Evolutionary conservation across 163 green algal species (phyloP).

Genomic region (Scenedesmus sp.): DNA sequence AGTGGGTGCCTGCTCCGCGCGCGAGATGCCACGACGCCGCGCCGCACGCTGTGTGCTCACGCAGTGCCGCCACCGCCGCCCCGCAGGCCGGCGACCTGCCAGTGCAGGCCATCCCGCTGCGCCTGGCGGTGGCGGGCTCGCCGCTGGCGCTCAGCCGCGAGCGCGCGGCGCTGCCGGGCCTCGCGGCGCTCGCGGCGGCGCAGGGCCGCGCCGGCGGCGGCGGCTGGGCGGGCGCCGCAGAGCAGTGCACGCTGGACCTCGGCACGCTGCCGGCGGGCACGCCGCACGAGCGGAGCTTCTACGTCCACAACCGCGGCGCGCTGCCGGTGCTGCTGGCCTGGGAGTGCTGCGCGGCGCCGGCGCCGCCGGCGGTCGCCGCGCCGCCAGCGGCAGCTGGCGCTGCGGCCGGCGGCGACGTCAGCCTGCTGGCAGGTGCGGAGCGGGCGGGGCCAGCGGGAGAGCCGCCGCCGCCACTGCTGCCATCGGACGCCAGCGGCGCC

Average conservation of each 20-base stretch:
- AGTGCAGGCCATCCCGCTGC: conserved; percentile 59
- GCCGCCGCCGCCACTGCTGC: conserved; percentile 19
- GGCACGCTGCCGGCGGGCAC: background rate
- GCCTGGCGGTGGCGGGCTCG: conserved; percentile 64
- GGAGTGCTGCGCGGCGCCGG: background rate
- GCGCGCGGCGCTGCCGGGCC: conserved; percentile 54
- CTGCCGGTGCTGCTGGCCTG: background rate
- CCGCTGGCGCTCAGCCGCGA: conserved; percentile 66
- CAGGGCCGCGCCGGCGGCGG: background rate
- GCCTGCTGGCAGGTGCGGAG: background rate
- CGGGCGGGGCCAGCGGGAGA: conserved; percentile 2
- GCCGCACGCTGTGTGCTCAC: no score
- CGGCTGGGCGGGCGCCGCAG: background rate
- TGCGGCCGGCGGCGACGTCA: background rate
- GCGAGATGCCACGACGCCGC: no score
- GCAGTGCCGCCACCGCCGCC: no score
- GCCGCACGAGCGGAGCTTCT: background rate
- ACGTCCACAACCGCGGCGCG: conserved; percentile 18
- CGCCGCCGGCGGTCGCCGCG: background rate
- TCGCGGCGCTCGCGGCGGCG: background rate
- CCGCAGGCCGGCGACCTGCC: conserved; percentile 63
- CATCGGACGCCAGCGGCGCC: no score
- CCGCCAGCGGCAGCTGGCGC: background rate
- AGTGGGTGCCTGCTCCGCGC: background rate
- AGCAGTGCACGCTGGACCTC: no score